These are phyloP conservation scores for Kuraishia piskuri DNA, from an alignment of 805 yeast genomes.

Conservation along the genomic window DNA sequence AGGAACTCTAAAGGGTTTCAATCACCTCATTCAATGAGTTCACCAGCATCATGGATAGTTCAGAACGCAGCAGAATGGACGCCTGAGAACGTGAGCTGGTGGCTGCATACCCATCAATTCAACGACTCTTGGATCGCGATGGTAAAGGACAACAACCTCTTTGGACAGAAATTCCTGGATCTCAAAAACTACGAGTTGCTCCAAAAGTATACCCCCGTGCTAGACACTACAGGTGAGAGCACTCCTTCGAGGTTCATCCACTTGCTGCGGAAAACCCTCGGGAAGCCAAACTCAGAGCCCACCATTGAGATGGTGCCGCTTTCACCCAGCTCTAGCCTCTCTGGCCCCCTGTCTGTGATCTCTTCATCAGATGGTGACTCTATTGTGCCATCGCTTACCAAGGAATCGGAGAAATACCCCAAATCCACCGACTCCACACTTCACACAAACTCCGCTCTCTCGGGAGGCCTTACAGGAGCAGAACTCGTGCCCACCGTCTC, in stretches of 20 bases:
- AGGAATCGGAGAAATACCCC: not conserved
- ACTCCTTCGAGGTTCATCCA: conserved; percentile 53
- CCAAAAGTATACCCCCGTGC: conserved; percentile 23
- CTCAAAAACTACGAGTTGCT: conserved; percentile 54
- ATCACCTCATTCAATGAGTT: conserved; percentile 4
- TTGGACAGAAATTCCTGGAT: conserved; percentile 56
- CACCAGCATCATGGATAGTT: conserved; percentile 36
- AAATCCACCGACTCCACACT: not conserved
- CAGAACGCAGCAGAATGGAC: conserved; percentile 63
- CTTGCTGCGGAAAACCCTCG: conserved; percentile 36
- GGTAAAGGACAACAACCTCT: conserved; percentile 47
- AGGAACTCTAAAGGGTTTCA: not conserved
- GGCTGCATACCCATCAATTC: conserved; percentile 66
- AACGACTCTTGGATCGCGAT: conserved; percentile 66
- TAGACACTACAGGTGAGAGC: conserved; percentile 37
- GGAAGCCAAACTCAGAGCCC: conserved; percentile 12
- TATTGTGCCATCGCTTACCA: not conserved
- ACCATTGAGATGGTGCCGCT: not conserved
- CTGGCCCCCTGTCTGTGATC: conserved; percentile 12
- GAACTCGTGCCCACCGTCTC: conserved; percentile 26
- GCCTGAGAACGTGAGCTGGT: conserved; percentile 49
- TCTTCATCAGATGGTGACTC: conserved; percentile 4
- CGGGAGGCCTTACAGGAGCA: not conserved
- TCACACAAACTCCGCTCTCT: not conserved
- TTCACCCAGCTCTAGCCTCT: conserved; percentile 6